Conservation (phyloP, 208 protist species). For the Leishmania turanica region DNA sequence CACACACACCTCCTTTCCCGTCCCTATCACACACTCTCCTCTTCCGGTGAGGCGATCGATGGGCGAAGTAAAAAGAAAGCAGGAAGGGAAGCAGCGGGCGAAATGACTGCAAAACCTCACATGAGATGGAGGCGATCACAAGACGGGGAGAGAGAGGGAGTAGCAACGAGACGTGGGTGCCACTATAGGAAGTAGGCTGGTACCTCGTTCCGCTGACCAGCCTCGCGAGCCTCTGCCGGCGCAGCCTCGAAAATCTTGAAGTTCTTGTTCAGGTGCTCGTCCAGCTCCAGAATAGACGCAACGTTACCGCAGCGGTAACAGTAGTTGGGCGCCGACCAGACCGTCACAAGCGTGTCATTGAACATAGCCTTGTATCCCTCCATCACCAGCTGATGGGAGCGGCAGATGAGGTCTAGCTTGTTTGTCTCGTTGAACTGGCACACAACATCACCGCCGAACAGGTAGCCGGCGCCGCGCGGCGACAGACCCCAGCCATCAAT, state of each 20-base stretch:
- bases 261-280: constrained; percentile 97
- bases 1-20: neutral
- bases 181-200: constrained; percentile 85
- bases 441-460: constrained; percentile 99
- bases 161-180: neutral
- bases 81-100: neutral
- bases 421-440: constrained; percentile 95
- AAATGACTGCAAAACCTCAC: neutral
- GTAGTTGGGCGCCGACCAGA: constrained; percentile 98
- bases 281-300: constrained; percentile 98
- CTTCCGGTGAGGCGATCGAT: neutral
- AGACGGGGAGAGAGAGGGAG: neutral
- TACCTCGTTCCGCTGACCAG: constrained; percentile 58
- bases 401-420: constrained; percentile 93
- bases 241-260: constrained; percentile 99
- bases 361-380: constrained; percentile 96
- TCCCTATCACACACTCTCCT: neutral
- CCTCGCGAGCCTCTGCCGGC: constrained; percentile 92
- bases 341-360: constrained; percentile 94
- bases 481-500: constrained; percentile 97
- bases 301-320: constrained; percentile 98
- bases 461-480: constrained; percentile 98
- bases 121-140: neutral
- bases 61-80: neutral
- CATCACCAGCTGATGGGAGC: constrained; percentile 97